Conservation (phyloP, 2,329 filamentous ascomycete genomes). For the Aspergillus felis region DNA sequence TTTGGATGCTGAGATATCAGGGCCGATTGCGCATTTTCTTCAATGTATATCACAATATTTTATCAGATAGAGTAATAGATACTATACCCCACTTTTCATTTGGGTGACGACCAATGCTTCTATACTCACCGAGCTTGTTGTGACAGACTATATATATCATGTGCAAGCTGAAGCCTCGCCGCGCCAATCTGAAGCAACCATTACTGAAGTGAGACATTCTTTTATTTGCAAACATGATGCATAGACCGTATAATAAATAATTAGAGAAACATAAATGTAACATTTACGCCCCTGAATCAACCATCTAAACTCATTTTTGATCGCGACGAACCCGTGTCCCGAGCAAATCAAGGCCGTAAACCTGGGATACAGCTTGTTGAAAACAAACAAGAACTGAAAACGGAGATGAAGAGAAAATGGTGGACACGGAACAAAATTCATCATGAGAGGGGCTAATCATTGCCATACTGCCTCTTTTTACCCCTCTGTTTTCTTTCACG, state of each 20-base stretch:
- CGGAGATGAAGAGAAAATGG: not conserved
- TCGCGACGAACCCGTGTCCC: slow-evolving; percentile 14
- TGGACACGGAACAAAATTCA: slow-evolving; percentile 1
- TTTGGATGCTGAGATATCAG: slow-evolving; percentile 6
- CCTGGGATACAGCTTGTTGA: slow-evolving; percentile 11
- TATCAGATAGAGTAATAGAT: slow-evolving; percentile 20
- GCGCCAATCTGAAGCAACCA: not conserved
- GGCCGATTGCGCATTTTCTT: not conserved
- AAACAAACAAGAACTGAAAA: slow-evolving; percentile 7
- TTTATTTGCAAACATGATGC: slow-evolving; percentile 5
- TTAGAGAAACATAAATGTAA: slow-evolving; percentile 14
- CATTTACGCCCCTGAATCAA: slow-evolving; percentile 17
- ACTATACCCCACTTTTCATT: slow-evolving; percentile 22
- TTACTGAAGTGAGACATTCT: not conserved
- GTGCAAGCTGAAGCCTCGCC: not conserved
- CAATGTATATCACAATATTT: slow-evolving; percentile 6
- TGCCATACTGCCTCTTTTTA: not conserved
- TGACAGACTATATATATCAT: not conserved
- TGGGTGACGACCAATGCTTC: not conserved
- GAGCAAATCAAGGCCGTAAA: slow-evolving; percentile 7
- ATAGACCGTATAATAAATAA: slow-evolving; percentile 13
- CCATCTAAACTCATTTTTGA: slow-evolving; percentile 18
- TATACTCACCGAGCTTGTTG: not conserved
- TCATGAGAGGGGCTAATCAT: not conserved
- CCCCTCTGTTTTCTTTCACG: not conserved